Base-by-base conservation (phyloP, 148 eudicot species). In the Camellia sinensis region DNA sequence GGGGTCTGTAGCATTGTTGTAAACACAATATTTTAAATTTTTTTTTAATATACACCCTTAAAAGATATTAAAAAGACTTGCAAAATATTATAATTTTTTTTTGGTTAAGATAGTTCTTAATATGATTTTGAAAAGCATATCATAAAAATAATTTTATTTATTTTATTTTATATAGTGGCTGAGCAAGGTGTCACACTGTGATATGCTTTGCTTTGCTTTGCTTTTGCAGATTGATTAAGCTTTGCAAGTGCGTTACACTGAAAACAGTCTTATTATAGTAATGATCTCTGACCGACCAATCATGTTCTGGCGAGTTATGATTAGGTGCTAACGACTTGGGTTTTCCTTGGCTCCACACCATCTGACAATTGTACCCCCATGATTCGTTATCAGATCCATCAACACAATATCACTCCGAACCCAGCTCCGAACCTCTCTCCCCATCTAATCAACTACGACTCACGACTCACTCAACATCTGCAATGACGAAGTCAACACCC, bases 261-360 rank as follows among this genome's bases (percentile, higher is more conserved):
- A 15, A 45, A 18, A 18, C 64, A 15, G 22, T 21, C 64, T 29
- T 15, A 60, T 17, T 60, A 60, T 15, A 60, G 64, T 15, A 60
- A 17, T 69, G 53, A 69, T 69, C 22, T 45, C 18, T 43, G 22
- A 21, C 4, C 21, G 64, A 17, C 64, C 64, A 60, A 60, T n/a
- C 64, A 60, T 60, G 64, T 60, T 60, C 19, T 21, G 67, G 11
- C 10, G 67, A 11, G 13, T 19, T 44, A 45, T 11, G 4, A 48
- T 71, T 50, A 3, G 75, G 60, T 72, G 57, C 74, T 71, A 46
- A 71, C 57, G 74, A 21, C 71, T 15, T 43, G 6, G 48, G 17
- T 43, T 43, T 67, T 14, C 50, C 50, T 43, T 17, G 17, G 10
- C 17, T 69, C 13, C 59, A 18, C 29, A 45, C 29, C 6, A 46